These are phyloP conservation scores for Lycium ferocissimum DNA, from an alignment of 257 asterid species.

Conservation along the genomic window DNA sequence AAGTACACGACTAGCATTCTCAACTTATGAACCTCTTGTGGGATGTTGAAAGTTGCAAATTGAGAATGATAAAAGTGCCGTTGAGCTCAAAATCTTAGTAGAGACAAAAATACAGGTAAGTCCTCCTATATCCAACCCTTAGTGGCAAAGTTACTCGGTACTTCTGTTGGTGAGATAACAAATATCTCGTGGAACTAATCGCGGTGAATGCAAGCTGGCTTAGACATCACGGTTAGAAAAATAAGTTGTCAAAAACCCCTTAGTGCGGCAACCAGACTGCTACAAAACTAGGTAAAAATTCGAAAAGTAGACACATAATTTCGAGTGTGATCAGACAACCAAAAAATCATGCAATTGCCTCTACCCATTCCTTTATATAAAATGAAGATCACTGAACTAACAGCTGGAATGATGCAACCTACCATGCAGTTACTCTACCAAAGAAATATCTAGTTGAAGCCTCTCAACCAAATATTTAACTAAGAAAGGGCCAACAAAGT, in stretches of 20 bases:
- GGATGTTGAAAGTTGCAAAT: not conserved
- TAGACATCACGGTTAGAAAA: not conserved
- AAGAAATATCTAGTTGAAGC: constrained; percentile 25
- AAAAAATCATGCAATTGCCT: not conserved
- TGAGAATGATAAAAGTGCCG: not conserved
- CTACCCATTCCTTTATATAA: not conserved
- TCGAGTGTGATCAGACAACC: not conserved
- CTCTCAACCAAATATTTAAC: constrained; percentile 16
- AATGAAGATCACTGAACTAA: not conserved
- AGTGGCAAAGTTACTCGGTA: no score
- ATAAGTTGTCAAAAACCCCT: not conserved
- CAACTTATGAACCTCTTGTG: not conserved
- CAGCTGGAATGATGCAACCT: constrained; percentile 14
- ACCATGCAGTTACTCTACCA: constrained; percentile 27
- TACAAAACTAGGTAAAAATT: no score
- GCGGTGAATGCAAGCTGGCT: not conserved
- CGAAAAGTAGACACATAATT: not conserved
- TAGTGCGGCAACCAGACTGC: not conserved
- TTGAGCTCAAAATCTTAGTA: no score
- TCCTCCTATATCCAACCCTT: no score
- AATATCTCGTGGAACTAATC: no score
- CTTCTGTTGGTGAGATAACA: no score
- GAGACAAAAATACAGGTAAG: no score
- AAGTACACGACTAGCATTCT: not conserved
- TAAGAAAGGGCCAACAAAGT: not conserved